These are phyloP conservation scores for Beverwykella pulmonaria DNA, from an alignment of 495 filamentous ascomycete genomes.

Conservation along the genomic window DNA sequence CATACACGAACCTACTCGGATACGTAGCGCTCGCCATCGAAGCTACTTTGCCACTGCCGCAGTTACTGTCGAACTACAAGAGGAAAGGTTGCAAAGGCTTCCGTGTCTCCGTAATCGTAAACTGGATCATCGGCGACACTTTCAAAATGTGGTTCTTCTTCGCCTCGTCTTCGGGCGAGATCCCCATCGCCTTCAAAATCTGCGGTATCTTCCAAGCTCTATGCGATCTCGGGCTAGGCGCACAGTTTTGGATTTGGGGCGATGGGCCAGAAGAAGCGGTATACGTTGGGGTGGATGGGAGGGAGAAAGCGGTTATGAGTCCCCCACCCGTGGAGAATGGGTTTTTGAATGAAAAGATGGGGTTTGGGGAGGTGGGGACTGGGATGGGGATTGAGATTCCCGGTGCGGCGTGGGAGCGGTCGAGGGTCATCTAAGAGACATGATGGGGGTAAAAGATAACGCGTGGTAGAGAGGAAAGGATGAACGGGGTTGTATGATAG, in stretches of 20 bases:
- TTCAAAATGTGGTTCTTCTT: conserved; percentile 96
- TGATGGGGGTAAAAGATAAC: no score
- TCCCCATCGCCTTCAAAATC: conserved; percentile 86
- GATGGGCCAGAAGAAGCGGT: conserved; percentile 66
- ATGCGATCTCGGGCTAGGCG: conserved; percentile 80
- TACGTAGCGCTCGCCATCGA: conserved; percentile 86
- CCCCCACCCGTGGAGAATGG: conserved; percentile 78
- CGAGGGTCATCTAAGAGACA: no score
- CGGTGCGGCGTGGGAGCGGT: no score
- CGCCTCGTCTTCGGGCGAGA: conserved; percentile 58
- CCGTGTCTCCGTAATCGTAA: conserved; percentile 78
- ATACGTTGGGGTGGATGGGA: conserved; percentile 71
- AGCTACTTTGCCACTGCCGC: conserved; percentile 85
- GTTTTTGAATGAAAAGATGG: conserved; percentile 60
- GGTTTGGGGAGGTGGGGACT: conserved; percentile 40
- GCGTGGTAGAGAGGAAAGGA: no score
- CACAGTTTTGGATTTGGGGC: conserved; percentile 86
- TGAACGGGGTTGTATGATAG: no score
- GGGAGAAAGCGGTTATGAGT: conserved; percentile 57
- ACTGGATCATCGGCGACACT: conserved; percentile 86
- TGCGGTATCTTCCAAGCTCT: conserved; percentile 89
- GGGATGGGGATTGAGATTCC: conserved; percentile 40
- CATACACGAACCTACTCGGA: conserved; percentile 74
- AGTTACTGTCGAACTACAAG: conserved; percentile 78
- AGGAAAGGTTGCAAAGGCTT: conserved; percentile 87